Percentiles rank a stretch among this genome's conserved stretches.
These are phyloP conservation scores for Lepidopterella palustris DNA, from an alignment of 495 filamentous ascomycete species.

Conservation along the genomic window DNA sequence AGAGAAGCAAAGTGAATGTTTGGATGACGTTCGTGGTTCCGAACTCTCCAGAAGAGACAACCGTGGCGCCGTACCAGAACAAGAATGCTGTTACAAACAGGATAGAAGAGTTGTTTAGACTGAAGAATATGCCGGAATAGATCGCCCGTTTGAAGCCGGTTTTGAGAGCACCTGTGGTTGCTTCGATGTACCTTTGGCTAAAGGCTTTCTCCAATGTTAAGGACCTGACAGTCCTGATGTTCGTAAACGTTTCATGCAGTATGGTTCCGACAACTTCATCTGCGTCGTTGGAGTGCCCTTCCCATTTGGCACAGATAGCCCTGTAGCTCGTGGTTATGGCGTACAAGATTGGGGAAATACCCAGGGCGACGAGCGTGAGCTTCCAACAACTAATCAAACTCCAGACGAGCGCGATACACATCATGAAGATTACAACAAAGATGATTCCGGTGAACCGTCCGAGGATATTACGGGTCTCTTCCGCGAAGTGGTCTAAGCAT, in stretches of 20 bases:
- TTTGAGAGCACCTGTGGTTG: constrained; percentile 43
- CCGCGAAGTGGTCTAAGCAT: constrained; percentile 73
- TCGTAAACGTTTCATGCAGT: constrained; percentile 72
- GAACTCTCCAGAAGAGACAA: constrained; percentile 47
- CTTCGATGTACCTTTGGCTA: constrained; percentile 53
- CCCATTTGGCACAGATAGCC: constrained; percentile 60
- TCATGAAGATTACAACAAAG: constrained; percentile 59
- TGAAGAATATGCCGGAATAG: constrained; percentile 67
- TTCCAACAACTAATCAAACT: constrained; percentile 71
- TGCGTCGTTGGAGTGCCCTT: constrained; percentile 57
- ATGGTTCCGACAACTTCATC: constrained; percentile 50
- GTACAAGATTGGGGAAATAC: constrained; percentile 62
- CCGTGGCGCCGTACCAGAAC: constrained; percentile 71
- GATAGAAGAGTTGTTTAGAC: constrained; percentile 61
- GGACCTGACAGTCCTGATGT: constrained; percentile 73
- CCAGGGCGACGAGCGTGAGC: constrained; percentile 70
- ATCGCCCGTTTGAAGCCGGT: constrained; percentile 53
- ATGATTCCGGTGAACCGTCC: constrained; percentile 68
- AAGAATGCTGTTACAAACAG: constrained; percentile 73
- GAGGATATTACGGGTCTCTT: constrained; percentile 79
- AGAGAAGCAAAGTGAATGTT: constrained; percentile 75
- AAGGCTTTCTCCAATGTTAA: constrained; percentile 75
- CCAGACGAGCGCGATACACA: constrained; percentile 63
- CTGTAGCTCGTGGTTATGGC: constrained; percentile 44
- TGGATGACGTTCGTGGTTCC: constrained; percentile 55